phyloP scores from a whole-genome alignment of 2,329 filamentous ascomycete species.

The Penicillium sp. region DNA sequence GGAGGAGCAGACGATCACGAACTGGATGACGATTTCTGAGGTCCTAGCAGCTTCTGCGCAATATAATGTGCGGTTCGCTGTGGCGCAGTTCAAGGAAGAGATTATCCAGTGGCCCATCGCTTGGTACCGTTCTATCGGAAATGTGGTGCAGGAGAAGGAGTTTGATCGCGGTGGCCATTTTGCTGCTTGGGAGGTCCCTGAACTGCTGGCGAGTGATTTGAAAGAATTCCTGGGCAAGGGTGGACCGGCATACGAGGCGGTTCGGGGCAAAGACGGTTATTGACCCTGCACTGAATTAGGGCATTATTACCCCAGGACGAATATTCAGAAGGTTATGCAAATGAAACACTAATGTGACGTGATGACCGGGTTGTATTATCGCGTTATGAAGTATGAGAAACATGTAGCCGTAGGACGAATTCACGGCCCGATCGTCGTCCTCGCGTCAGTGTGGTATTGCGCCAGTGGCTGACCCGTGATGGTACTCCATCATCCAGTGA shows the following conservation, averaged over 20 bases:
- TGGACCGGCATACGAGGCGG: conserved; percentile 34
- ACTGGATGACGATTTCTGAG: conserved; percentile 17
- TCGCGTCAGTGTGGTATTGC: conserved; percentile 17
- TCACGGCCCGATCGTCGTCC: conserved; percentile 10
- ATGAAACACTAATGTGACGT: conserved; percentile 15
- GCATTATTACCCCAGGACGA: neutral
- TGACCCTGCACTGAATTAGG: neutral
- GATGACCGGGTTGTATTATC: conserved; percentile 25
- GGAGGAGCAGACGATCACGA: neutral
- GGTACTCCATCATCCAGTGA: conserved; percentile 22
- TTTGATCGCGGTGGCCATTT: conserved; percentile 51
- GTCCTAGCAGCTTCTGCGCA: conserved; percentile 42
- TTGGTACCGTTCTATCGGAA: conserved; percentile 50
- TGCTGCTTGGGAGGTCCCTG: conserved; percentile 50
- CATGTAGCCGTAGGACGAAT: conserved; percentile 14
- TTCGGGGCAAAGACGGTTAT: conserved; percentile 37
- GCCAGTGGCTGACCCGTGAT: conserved; percentile 17
- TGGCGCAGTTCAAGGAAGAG: conserved; percentile 52
- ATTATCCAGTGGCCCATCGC: conserved; percentile 47
- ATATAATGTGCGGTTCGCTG: conserved; percentile 48
- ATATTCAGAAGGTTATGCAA: neutral
- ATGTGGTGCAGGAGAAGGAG: conserved; percentile 48
- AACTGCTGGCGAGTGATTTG: conserved; percentile 45
- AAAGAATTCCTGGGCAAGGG: conserved; percentile 47
- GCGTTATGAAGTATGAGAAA: conserved; percentile 22